Evolutionary conservation across 768 basidiomycete species (phyloP).

Genomic region (Melanogaster broomeanus): DNA sequence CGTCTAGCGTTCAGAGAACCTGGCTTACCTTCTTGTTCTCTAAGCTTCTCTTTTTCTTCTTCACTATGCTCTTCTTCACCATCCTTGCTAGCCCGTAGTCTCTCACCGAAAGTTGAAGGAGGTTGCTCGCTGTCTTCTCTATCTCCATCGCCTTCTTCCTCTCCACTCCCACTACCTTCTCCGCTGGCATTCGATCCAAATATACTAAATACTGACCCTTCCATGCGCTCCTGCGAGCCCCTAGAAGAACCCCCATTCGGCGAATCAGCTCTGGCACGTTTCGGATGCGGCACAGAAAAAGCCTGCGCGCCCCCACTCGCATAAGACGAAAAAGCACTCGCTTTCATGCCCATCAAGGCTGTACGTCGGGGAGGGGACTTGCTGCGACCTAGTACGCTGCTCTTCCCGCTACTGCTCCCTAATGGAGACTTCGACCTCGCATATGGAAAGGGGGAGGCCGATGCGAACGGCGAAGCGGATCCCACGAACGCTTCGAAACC

Average conservation of each 20-base stretch:
- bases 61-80: conserved; percentile 51
- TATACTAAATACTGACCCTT: conserved; percentile 21
- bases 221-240: conserved; percentile 46
- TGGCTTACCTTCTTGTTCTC: conserved; percentile 67
- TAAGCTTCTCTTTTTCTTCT: conserved; percentile 47
- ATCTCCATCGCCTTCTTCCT: conserved; percentile 45
- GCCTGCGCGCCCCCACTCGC: conserved; percentile 49
- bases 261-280: conserved; percentile 55
- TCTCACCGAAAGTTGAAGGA: conserved; percentile 59
- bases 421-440: conserved; percentile 55
- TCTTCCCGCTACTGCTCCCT: conserved; percentile 26
- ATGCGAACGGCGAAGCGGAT: conserved; percentile 51
- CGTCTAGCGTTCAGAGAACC: not conserved
- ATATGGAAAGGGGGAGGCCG: conserved; percentile 33
- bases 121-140: conserved; percentile 32
- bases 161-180: conserved; percentile 36
- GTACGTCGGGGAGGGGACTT: conserved; percentile 58
- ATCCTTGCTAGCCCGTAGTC: conserved; percentile 61
- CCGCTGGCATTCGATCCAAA: conserved; percentile 43
- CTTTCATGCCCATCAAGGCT: conserved; percentile 35
- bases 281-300: conserved; percentile 42
- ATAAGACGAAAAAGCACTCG: conserved; percentile 65
- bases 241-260: conserved; percentile 44
- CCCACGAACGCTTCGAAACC: conserved; percentile 62
- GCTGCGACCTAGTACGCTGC: conserved; percentile 36